Base-by-base conservation (phyloP, 176 grass and related monocot genomes). In the Cenchrus fungigraminus region DNA sequence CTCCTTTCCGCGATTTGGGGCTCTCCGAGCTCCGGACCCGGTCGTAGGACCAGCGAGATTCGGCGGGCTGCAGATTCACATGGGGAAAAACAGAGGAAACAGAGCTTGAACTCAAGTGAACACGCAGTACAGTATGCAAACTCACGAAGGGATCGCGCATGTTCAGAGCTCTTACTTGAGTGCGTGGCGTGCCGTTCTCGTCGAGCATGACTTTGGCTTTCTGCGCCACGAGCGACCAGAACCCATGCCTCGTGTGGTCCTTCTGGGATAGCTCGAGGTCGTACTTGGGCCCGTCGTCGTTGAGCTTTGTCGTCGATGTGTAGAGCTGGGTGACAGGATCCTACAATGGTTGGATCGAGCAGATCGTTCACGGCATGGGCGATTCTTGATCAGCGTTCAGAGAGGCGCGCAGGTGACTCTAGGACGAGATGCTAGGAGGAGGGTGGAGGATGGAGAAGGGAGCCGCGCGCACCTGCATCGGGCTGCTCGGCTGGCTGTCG, bases 201-300 rank as follows among this genome's bases (percentile, higher is more conserved):
- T 96, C 91, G 28, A 96, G 94, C 86, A 96, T 93, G 19, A 63
- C 68, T 50, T 93, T 93, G 50, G 91, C 94, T 54, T 91, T 92
- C 83, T 80, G 85, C 0, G 91, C 94, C 72, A 96, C 44, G 28
- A 96, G 67, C 5, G 77, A 87, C 94, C 91, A 96, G 15, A 96
- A 87, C 15, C 89, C 91, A 45, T 93, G 89, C 84, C 87, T 94
- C 2, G 80, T 2, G 13, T 88, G 73, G 25, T 82, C 69, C 3
- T 52, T 84, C 44, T 62, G 84, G 34, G 70, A 9, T 0, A 68
- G 74, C 6, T 86, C 85, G 2, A 60, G 19, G 0, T 86, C 85
- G 20, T 63, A 53, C 72, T 71, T 86, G 0, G 81, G 42, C 13
- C 79, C 79, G 19, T 91, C 77, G 5, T 89, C 81, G 11, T 76